Evolutionary conservation across 768 basidiomycete genomes (phyloP).

Genomic region (Pholiota molesta): DNA sequence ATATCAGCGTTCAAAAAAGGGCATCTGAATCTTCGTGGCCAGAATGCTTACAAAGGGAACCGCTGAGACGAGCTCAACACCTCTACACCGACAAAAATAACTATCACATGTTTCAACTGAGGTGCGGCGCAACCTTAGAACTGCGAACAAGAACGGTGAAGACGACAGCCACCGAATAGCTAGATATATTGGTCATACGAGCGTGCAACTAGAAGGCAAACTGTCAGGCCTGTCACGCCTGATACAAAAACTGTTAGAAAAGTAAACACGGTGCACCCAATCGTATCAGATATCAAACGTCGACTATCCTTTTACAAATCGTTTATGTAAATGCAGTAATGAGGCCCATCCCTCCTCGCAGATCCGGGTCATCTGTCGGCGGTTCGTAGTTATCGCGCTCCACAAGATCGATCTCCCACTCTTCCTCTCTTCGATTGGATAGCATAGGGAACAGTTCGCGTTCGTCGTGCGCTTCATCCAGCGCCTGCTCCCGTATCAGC

Average conservation of each 20-base stretch:
- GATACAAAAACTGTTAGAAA: too few relatives aligned
- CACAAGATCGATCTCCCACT: slow-evolving; percentile 31
- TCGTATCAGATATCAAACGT: neutral
- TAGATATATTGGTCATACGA: too few relatives aligned
- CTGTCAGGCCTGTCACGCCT: neutral
- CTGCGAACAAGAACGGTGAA: too few relatives aligned
- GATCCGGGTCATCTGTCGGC: slow-evolving; percentile 20
- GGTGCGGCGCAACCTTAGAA: too few relatives aligned
- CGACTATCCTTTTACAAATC: neutral
- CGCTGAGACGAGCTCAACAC: too few relatives aligned
- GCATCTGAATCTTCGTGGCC: too few relatives aligned
- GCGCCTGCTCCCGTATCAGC: neutral
- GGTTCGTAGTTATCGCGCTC: slow-evolving; percentile 24
- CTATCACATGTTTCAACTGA: too few relatives aligned
- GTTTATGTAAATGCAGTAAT: slow-evolving; percentile 15
- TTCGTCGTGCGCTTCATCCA: slow-evolving; percentile 1
- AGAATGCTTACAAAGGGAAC: too few relatives aligned
- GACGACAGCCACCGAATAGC: too few relatives aligned
- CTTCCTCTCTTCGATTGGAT: slow-evolving; percentile 14
- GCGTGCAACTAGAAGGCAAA: too few relatives aligned
- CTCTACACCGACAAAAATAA: too few relatives aligned
- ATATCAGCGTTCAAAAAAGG: too few relatives aligned
- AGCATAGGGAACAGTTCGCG: slow-evolving; percentile 2
- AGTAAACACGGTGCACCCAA: neutral
- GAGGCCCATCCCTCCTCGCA: slow-evolving; percentile 12